These are phyloP conservation scores for Dothideomycetidae sp. DNA, from an alignment of 2,329 filamentous ascomycete species.

Conservation along the genomic window DNA sequence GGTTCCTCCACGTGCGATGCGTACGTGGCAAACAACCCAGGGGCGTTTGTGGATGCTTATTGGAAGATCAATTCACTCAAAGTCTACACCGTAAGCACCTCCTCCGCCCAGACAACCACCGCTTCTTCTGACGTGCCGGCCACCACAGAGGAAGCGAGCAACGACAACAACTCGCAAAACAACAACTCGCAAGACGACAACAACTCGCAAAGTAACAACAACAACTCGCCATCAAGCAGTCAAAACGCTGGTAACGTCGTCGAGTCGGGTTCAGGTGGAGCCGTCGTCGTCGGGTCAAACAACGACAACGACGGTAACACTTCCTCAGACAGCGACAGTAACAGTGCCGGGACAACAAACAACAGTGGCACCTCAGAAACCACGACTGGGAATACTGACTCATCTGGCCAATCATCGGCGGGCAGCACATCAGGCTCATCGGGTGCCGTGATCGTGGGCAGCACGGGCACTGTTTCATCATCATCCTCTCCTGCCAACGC, in stretches of 20 bases:
- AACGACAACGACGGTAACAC: neutral
- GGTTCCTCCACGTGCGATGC: constrained; percentile 18
- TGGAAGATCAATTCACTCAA: constrained; percentile 28
- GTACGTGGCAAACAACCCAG: constrained; percentile 23
- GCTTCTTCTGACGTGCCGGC: constrained; percentile 1
- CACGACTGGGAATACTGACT: neutral
- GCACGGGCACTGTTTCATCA: neutral
- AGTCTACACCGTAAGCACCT: constrained; percentile 22
- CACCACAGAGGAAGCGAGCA: neutral
- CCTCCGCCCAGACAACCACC: neutral
- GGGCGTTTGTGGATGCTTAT: constrained; percentile 25
- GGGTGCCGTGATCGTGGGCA: neutral
- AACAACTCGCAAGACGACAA: neutral
- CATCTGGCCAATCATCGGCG: neutral
- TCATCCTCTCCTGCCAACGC: constrained; percentile 1
- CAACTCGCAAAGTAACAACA: neutral
- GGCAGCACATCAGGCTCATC: neutral
- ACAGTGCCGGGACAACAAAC: neutral
- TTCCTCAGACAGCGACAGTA: neutral
- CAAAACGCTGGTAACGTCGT: neutral
- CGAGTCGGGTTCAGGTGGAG: neutral
- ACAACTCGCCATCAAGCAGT: neutral
- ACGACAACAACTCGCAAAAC: constrained; percentile 2
- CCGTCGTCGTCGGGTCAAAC: constrained; percentile 1
- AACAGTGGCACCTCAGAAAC: neutral